Conservation (phyloP, 1,139 yeast genomes). For the Scheffersomyces segobiensis region DNA sequence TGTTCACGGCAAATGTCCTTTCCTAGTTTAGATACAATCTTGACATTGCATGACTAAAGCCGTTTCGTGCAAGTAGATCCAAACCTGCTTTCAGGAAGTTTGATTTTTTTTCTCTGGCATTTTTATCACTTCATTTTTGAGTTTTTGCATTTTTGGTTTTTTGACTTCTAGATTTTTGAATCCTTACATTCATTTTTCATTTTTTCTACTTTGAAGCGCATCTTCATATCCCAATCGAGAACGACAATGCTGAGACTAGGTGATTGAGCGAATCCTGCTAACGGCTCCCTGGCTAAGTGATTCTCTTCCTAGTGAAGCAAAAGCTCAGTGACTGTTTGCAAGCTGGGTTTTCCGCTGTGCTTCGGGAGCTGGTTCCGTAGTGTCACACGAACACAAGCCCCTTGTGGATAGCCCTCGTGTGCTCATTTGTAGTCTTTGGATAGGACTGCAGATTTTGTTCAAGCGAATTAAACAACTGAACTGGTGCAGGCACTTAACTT, state of each 20-base stretch:
- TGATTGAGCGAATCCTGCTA: no score
- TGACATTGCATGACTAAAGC: background rate
- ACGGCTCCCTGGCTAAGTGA: no score
- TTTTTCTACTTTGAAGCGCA: background rate
- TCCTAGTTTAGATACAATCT: background rate
- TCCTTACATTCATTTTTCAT: no score
- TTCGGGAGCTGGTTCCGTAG: background rate
- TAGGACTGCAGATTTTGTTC: background rate
- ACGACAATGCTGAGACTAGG: no score
- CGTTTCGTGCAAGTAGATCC: background rate
- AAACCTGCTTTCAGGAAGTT: no score
- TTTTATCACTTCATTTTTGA: background rate
- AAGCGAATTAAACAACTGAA: background rate
- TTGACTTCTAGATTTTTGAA: background rate
- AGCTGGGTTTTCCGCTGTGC: background rate
- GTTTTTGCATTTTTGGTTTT: background rate
- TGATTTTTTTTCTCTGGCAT: no score
- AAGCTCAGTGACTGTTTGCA: no score
- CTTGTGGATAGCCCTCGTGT: constrained; percentile 1
- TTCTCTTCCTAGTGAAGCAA: no score
- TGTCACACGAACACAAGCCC: background rate
- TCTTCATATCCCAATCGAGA: background rate
- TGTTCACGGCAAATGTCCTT: no score
- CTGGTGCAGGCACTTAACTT: background rate
- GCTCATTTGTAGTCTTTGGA: background rate